Evolutionary conservation across 2,329 filamentous ascomycete species (phyloP), one percentile per base, ranked within the genome.

Genomic region (Rhynchosporium graminicola): DNA sequence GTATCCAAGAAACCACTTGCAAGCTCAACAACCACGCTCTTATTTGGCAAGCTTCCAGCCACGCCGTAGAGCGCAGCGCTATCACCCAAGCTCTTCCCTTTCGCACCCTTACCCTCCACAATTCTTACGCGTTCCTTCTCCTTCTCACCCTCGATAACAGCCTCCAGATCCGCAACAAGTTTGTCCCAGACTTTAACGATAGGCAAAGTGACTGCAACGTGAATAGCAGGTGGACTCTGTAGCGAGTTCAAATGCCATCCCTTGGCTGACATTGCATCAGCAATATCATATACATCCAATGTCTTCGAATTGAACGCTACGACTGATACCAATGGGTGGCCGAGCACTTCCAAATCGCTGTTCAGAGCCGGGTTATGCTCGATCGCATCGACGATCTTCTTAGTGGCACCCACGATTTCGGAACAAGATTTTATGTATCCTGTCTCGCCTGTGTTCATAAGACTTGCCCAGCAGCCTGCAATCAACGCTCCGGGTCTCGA

Each of bases 171-270:
- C 8, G 79, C 77, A 57, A 95, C 83, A 60, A 99, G 81, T 72
- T 85, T 83, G 73, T 98, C 92, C 74, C 91, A 90, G 2, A 89
- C 91, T 70, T 88, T 88, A 28, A 87, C 87, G 54, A 96, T 90
- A 15, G 94, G 94, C 70, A 96, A 76, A 0, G 95, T 99, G 45
- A 98, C 92, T 12, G 95, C 95, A 45, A 98, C 86, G 76, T 99
- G 95, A 60, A 99, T 92, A 26, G 92, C 95, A 0, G 95, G 88
- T 2, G 95, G 95, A 71, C 86, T 88, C 78, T 99, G 95, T 66
- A 99, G 82, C 2, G 93, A 91, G 73, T 98, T 99, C 63, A 99
- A 82, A 78, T 99, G 95, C 95, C 95, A 99, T 3, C 95, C 94
- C 73, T 88, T 89, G 0, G 79, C 79, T 12, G 84, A 85, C 89